phyloP scores from a whole-genome alignment of 352 stramenopile genomes.

The Phytophthora uliginosa region DNA sequence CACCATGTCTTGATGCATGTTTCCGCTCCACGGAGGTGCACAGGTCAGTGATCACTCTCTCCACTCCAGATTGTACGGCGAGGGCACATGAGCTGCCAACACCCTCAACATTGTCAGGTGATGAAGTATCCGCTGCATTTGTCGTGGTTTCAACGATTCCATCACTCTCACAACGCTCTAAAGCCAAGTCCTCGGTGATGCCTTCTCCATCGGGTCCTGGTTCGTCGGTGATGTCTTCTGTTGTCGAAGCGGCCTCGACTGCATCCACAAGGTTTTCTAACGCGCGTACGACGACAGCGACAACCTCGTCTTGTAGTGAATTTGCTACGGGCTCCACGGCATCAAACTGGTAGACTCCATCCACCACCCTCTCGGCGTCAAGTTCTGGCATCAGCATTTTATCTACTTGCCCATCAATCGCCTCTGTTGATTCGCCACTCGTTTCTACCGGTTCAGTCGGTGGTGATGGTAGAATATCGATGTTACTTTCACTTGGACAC shows the following conservation, averaged over 20 bases:
- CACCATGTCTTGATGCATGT: background rate
- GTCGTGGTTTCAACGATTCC: background rate
- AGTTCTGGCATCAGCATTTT: background rate
- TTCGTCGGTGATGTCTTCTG: background rate
- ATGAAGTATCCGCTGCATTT: background rate
- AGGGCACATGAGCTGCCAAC: background rate
- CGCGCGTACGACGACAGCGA: conserved; percentile 1
- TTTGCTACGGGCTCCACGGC: conserved; percentile 12
- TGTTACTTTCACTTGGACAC: background rate
- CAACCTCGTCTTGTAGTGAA: conserved; percentile 3
- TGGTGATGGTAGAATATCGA: background rate
- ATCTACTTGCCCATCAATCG: background rate
- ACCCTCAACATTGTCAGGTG: background rate
- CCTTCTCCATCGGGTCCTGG: background rate
- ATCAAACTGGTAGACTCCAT: background rate
- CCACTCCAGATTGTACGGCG: background rate
- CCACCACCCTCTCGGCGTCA: background rate
- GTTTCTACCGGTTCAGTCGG: background rate
- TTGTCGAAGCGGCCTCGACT: background rate
- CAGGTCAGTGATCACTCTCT: conserved; percentile 12
- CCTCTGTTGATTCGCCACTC: background rate
- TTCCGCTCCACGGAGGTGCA: conserved; percentile 13
- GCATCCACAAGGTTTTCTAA: conserved; percentile 19
- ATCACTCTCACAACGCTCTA: background rate
- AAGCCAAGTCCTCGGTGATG: background rate